A percentile compares a stretch with the other conserved stretches of the same genome.
Evolutionary conservation across 176 grass and related monocot species (phyloP).

Genomic region (Alloteropsis semialata): DNA sequence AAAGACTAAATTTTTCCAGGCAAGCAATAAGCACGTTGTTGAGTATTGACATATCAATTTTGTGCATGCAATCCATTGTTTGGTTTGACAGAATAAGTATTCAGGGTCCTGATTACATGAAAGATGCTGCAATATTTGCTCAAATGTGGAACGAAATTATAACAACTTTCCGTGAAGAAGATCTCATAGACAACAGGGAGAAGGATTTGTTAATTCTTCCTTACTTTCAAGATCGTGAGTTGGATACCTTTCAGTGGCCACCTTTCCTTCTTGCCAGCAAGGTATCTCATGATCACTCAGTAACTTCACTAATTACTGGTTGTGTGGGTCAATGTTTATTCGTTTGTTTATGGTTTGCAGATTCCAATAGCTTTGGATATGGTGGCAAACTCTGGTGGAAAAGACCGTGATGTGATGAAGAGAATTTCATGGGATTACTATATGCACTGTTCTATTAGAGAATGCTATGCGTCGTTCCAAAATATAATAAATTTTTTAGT

Average conservation of each 20-base stretch:
- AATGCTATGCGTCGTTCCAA: constrained; percentile 80
- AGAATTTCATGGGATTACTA: no score
- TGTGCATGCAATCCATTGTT: not conserved
- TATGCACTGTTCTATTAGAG: constrained; percentile 67
- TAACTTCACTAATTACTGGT: not conserved
- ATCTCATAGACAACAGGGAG: constrained; percentile 88
- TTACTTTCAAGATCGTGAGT: constrained; percentile 72
- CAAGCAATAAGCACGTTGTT: no score
- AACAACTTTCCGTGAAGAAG: constrained; percentile 83
- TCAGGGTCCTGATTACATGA: constrained; percentile 41
- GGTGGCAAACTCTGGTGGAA: constrained; percentile 71
- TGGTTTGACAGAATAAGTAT: not conserved
- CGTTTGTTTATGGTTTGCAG: constrained; percentile 36
- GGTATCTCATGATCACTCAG: constrained; percentile 37
- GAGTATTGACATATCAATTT: no score
- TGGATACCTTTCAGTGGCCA: constrained; percentile 82
- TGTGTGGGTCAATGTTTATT: constrained; percentile 15
- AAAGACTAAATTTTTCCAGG: constrained; percentile 47
- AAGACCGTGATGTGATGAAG: constrained; percentile 66
- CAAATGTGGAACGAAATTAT: constrained; percentile 93
- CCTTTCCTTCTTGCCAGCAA: constrained; percentile 95
- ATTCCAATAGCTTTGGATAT: constrained; percentile 94
- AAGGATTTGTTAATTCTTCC: constrained; percentile 88
- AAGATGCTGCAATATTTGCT: constrained; percentile 79
- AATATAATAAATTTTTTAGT: constrained; percentile 82